Evolutionary conservation across 78 protist genomes (phyloP).

Genomic region (Protostelium mycophagum): DNA sequence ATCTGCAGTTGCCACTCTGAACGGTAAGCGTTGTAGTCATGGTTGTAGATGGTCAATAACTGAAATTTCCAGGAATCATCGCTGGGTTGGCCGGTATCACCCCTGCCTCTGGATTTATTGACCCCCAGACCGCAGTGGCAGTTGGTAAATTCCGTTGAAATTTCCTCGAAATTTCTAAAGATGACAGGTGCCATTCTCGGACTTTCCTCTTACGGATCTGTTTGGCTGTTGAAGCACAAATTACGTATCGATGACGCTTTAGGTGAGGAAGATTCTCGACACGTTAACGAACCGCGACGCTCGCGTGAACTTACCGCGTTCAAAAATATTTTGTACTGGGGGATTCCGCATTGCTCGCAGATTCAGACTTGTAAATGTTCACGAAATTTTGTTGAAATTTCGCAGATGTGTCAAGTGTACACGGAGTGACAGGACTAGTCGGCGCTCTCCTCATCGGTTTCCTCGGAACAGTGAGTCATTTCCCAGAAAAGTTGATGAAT

Average conservation of each 20-base stretch:
- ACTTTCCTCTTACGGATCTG: slow-evolving; percentile 35
- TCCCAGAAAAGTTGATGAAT: too few species aligned
- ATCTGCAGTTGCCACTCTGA: slow-evolving; percentile 37
- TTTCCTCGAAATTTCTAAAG: too few species aligned
- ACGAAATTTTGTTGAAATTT: too few species aligned
- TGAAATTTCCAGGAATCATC: slow-evolving; percentile 11
- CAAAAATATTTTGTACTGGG: too few species aligned
- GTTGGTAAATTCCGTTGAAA: too few species aligned
- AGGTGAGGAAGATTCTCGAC: slow-evolving; percentile 13
- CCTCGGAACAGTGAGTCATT: slow-evolving; percentile 3
- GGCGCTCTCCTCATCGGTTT: slow-evolving; percentile 66
- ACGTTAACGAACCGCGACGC: too few species aligned
- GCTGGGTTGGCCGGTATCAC: slow-evolving; percentile 80
- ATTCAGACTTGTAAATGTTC: too few species aligned
- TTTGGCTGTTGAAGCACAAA: slow-evolving; percentile 39
- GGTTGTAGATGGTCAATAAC: neutral
- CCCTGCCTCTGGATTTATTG: slow-evolving; percentile 76
- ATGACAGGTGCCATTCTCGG: slow-evolving; percentile 53
- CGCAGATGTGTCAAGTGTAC: slow-evolving; percentile 50
- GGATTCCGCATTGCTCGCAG: too few species aligned
- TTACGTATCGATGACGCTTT: slow-evolving; percentile 73
- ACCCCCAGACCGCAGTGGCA: slow-evolving; percentile 43
- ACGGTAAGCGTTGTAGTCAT: slow-evolving; percentile 14
- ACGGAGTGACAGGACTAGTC: slow-evolving; percentile 70
- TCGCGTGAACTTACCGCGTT: too few species aligned